Percentiles rank a stretch among this genome's conserved stretches.
phyloP scores from a whole-genome alignment of 2,329 filamentous ascomycete species.

The Sporothrix humicola region DNA sequence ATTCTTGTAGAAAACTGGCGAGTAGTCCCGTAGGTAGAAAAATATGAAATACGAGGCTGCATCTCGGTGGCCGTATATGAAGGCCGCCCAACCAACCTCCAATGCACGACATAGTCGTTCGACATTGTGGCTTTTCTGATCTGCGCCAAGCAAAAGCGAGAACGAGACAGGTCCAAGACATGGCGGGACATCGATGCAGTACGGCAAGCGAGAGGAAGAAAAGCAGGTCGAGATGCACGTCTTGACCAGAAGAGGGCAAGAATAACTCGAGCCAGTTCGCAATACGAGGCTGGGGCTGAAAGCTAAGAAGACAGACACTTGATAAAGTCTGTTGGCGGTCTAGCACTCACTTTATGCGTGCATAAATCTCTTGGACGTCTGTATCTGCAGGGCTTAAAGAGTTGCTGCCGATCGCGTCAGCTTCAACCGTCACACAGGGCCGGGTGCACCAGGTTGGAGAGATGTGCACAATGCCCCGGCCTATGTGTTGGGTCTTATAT shows the following conservation, averaged over 20 bases:
- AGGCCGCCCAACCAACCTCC: background rate
- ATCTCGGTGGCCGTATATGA: background rate
- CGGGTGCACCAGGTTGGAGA: background rate
- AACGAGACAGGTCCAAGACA: background rate
- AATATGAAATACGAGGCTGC: constrained; percentile 10
- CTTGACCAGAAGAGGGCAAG: constrained; percentile 23
- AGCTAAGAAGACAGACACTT: background rate
- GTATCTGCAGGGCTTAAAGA: background rate
- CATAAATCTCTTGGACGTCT: background rate
- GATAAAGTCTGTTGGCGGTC: background rate
- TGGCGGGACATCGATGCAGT: background rate
- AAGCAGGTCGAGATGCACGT: background rate
- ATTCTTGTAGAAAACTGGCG: background rate
- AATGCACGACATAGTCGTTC: constrained; percentile 11
- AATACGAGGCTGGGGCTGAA: constrained; percentile 31
- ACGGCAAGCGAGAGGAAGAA: background rate
- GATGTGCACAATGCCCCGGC: background rate
- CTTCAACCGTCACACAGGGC: background rate
- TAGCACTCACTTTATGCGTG: background rate
- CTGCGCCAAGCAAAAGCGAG: background rate
- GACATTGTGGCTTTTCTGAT: background rate
- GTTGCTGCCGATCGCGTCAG: background rate
- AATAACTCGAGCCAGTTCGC: background rate
- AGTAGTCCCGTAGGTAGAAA: background rate
- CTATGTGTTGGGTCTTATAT: background rate